phyloP scores from a whole-genome alignment of 2,329 filamentous ascomycete genomes.

The Colletotrichum karsti region DNA sequence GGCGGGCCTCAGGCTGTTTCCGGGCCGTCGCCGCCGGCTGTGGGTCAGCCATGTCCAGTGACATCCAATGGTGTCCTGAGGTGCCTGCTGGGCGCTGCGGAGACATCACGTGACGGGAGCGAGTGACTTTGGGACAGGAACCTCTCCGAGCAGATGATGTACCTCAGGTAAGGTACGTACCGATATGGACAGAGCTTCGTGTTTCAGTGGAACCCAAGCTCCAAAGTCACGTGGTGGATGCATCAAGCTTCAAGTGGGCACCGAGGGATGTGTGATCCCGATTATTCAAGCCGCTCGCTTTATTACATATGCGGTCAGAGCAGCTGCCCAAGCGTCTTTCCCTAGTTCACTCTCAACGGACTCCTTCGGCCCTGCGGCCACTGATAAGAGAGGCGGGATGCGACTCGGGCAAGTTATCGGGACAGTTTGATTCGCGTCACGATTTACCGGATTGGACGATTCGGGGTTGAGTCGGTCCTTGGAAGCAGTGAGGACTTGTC shows the following conservation, averaged over 20 bases:
- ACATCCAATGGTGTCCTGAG: background rate
- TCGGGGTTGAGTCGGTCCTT: background rate
- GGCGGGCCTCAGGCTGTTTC: conserved; percentile 4
- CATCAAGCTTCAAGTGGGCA: background rate
- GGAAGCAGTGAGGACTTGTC: background rate
- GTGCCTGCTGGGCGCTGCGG: background rate
- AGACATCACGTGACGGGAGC: too few relatives aligned
- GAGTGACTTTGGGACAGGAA: background rate
- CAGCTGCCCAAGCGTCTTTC: too few relatives aligned
- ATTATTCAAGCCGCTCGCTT: too few relatives aligned
- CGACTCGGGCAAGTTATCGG: conserved; percentile 16
- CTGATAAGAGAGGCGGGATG: background rate
- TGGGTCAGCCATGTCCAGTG: background rate
- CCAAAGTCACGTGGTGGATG: background rate
- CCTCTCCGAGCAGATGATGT: background rate
- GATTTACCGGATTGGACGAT: background rate
- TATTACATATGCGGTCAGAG: too few relatives aligned
- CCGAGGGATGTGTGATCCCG: too few relatives aligned
- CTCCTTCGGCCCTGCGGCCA: background rate
- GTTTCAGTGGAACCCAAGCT: background rate
- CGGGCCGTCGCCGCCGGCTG: background rate
- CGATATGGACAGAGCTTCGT: background rate
- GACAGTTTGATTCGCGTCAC: conserved; percentile 18
- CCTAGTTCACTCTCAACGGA: background rate
- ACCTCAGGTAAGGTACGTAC: background rate